Conservation (phyloP, 129 eudicot genomes). For the Saposhnikovia divaricata region DNA sequence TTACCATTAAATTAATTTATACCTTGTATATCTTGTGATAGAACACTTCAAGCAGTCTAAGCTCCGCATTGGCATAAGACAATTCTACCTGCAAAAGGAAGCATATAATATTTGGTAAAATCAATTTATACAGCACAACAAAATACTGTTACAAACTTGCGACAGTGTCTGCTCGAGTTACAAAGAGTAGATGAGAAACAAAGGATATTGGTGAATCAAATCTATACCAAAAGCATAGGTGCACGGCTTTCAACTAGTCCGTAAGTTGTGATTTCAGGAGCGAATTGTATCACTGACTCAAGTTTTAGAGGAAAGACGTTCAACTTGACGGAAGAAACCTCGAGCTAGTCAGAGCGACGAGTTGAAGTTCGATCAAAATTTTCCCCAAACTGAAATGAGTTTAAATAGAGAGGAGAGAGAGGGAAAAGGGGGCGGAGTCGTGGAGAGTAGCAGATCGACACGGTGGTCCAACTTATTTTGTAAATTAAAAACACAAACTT, state of each 20-base stretch:
- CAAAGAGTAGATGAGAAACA: neutral
- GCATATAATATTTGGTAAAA: neutral
- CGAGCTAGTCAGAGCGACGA: neutral
- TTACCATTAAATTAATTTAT: neutral
- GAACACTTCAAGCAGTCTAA: constrained; percentile 95
- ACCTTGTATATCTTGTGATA: constrained; percentile 99
- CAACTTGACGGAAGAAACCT: neutral
- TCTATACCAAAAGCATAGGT: neutral
- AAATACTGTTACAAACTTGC: neutral
- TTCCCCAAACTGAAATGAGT: neutral
- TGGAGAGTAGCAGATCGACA: neutral
- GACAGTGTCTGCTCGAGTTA: neutral
- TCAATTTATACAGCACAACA: neutral
- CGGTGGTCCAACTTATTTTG: neutral
- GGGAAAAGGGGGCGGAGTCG: neutral
- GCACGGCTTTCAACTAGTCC: neutral
- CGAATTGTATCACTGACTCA: neutral
- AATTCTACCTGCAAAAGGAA: constrained; percentile 58
- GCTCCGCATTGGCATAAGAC: constrained; percentile 81
- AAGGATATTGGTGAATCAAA: neutral
- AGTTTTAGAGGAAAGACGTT: neutral
- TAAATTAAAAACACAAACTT: neutral
- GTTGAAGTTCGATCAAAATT: too few species aligned
- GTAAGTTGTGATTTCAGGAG: neutral
- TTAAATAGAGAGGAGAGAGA: too few species aligned